These are phyloP conservation scores for Monosporozyma siamensis DNA, from an alignment of 805 yeast genomes.

Conservation along the genomic window DNA sequence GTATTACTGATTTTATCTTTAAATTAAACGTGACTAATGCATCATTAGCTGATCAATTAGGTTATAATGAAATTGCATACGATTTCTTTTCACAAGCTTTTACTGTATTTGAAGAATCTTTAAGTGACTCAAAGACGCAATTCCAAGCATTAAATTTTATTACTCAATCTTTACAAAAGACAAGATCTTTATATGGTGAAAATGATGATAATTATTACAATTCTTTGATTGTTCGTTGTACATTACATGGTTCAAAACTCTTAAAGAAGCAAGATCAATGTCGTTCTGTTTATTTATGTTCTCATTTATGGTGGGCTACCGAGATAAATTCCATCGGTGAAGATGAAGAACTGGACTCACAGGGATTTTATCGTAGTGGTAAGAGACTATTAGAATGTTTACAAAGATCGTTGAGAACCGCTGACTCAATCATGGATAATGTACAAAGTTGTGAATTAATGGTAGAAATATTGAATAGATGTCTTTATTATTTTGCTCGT, in stretches of 20 bases:
- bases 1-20: conserved; percentile 22
- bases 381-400: conserved; percentile 85
- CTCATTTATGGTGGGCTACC: conserved; percentile 92
- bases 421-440: conserved; percentile 86
- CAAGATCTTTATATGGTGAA: conserved; percentile 39
- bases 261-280: conserved; percentile 92
- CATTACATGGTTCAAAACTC: conserved; percentile 79
- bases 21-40: conserved; percentile 57
- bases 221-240: conserved; percentile 70
- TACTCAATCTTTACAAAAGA: conserved; percentile 42
- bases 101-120: conserved; percentile 64
- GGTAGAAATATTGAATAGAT: conserved; percentile 80
- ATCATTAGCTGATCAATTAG: conserved; percentile 66
- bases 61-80: conserved; percentile 62
- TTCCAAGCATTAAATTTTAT: conserved; percentile 43
- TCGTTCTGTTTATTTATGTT: conserved; percentile 71
- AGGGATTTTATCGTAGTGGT: conserved; percentile 37
- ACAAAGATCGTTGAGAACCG: conserved; percentile 78
- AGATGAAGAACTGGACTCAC: conserved; percentile 28
- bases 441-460: conserved; percentile 62
- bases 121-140: conserved; percentile 45
- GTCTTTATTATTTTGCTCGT: conserved; percentile 68
- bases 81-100: conserved; percentile 87
- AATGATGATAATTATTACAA: conserved; percentile 40
- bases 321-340: conserved; percentile 43